phyloP scores from a whole-genome alignment of 2,329 filamentous ascomycete species.

The Sclerotiophoma versabilis region DNA sequence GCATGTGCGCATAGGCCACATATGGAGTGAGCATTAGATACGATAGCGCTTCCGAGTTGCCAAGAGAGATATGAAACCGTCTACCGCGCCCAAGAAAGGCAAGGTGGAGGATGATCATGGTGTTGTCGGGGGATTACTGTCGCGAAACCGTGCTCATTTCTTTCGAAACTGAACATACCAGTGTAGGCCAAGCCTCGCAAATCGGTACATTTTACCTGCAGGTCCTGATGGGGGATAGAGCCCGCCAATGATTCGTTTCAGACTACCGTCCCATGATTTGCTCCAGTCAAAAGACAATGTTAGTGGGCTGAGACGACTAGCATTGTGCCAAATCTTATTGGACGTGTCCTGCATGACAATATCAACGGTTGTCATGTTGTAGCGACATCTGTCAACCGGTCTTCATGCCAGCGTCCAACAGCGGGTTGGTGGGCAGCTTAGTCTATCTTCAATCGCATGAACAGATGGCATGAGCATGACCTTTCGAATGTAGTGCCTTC shows the following conservation, averaged over 20 bases:
- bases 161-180: conserved; percentile 26
- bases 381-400: conserved; percentile 6
- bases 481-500: not conserved
- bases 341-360: conserved; percentile 3
- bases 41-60: conserved; percentile 3
- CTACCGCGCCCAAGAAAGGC: conserved; percentile 5
- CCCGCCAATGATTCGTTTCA: conserved; percentile 17
- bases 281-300: conserved; percentile 10
- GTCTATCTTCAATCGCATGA: not conserved
- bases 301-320: not conserved
- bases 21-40: conserved; percentile 5
- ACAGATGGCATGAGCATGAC: conserved; percentile 2
- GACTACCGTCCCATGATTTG: conserved; percentile 2
- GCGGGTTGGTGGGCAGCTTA: not conserved
- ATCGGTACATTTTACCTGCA: conserved; percentile 10
- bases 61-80: conserved; percentile 17
- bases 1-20: not conserved
- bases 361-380: not conserved
- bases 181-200: conserved; percentile 18
- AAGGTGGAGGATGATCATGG: conserved; percentile 17
- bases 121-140: conserved; percentile 8
- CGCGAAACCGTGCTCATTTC: conserved; percentile 17
- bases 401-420: not conserved
- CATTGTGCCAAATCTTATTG: conserved; percentile 8
- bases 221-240: conserved; percentile 3